Percentiles rank a stretch among this genome's conserved stretches.
These are phyloP conservation scores for Xylaria sp. DNA, from an alignment of 2,329 filamentous ascomycete genomes.

Conservation along the genomic window DNA sequence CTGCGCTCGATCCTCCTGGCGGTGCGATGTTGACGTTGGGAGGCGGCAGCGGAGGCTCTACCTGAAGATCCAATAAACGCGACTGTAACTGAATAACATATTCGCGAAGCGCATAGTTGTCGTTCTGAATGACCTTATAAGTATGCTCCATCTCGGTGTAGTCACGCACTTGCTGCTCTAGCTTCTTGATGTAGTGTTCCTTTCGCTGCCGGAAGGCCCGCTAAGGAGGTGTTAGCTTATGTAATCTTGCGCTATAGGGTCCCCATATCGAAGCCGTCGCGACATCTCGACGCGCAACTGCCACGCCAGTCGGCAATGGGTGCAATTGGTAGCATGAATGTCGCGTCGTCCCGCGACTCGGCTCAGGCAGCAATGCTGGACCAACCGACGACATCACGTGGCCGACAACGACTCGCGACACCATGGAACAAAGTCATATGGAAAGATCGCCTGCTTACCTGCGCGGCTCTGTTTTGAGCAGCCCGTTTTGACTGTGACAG, in stretches of 20 bases:
- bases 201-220: conserved; percentile 96
- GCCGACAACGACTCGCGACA: conserved; percentile 3
- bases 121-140: conserved; percentile 74
- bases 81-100: conserved; percentile 90
- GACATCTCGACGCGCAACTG: neutral
- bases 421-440: conserved; percentile 1
- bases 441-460: conserved; percentile 56
- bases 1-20: conserved; percentile 22
- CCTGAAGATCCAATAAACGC: conserved; percentile 73
- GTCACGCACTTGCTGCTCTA: conserved; percentile 88
- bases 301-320: neutral
- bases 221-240: conserved; percentile 41
- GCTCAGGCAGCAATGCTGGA: neutral
- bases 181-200: conserved; percentile 95
- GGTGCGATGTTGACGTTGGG: conserved; percentile 67
- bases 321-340: neutral
- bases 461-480: conserved; percentile 91
- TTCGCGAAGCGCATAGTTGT: conserved; percentile 86
- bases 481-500: conserved; percentile 93
- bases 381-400: neutral
- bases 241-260: neutral
- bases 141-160: conserved; percentile 68
- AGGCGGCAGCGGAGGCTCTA: conserved; percentile 79
- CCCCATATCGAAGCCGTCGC: neutral
- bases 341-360: neutral